Evolutionary conservation across 768 basidiomycete species (phyloP).

Genomic region (Trametes villosa): DNA sequence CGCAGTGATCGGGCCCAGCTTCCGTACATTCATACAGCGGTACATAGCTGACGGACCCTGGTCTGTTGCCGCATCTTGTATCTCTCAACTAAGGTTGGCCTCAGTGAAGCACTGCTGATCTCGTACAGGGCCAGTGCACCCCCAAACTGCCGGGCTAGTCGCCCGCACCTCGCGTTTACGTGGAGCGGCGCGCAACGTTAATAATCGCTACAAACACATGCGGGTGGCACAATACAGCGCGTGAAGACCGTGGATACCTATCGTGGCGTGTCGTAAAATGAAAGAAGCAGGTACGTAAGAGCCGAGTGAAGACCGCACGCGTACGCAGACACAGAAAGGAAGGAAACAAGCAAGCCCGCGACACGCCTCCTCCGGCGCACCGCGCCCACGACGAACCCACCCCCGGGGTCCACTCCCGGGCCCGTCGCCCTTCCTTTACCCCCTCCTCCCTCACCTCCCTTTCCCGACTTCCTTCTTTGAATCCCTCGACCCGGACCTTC

Average conservation of each 20-base stretch:
- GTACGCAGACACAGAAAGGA: not conserved
- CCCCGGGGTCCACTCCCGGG: not conserved
- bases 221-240: not conserved
- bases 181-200: not conserved
- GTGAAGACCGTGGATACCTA: not conserved
- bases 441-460: not conserved
- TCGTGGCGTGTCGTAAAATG: constrained; percentile 14
- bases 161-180: not conserved
- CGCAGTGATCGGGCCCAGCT: too few species aligned
- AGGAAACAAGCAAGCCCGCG: constrained; percentile 10
- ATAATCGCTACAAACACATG: not conserved
- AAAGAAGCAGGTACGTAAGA: constrained; percentile 17
- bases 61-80: too few species aligned
- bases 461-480: not conserved
- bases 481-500: not conserved
- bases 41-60: too few species aligned
- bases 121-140: too few species aligned
- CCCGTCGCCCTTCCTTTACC: not conserved
- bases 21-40: too few species aligned
- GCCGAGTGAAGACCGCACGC: not conserved
- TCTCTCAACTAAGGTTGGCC: too few species aligned
- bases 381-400: not conserved
- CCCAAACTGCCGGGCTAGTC: not conserved
- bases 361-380: not conserved
- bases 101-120: too few species aligned